Conservation (phyloP, 1,284 basidiomycete genomes). For the Cutaneotrichosporon mucoides region DNA sequence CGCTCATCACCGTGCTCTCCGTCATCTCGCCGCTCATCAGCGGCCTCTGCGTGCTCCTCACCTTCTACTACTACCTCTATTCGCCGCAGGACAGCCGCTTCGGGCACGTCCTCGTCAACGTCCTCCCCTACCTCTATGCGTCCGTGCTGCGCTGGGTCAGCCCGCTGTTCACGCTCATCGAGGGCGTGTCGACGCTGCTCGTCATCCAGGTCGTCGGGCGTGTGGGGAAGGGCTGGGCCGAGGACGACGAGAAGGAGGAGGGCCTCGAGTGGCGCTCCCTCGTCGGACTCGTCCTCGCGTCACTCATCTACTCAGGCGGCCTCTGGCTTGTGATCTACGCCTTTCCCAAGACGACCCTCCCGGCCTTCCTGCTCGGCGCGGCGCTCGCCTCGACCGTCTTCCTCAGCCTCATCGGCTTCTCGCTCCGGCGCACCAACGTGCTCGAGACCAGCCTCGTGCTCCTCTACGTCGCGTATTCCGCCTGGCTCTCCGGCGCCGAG, state of each 20-base stretch:
- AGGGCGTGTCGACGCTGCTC: conserved; percentile 45
- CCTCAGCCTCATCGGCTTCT: conserved; percentile 84
- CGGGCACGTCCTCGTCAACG: conserved; percentile 39
- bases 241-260: conserved; percentile 47
- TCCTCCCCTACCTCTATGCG: conserved; percentile 46
- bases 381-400: conserved; percentile 57
- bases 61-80: conserved; percentile 43
- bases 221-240: conserved; percentile 49
- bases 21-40: conserved; percentile 45
- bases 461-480: conserved; percentile 65
- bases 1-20: conserved; percentile 41
- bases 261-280: conserved; percentile 49
- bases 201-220: conserved; percentile 48
- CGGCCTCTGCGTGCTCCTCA: conserved; percentile 31
- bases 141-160: conserved; percentile 43
- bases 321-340: conserved; percentile 36
- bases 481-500: conserved; percentile 48
- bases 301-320: conserved; percentile 45
- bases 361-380: conserved; percentile 46
- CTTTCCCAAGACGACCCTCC: conserved; percentile 35
- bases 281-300: conserved; percentile 42
- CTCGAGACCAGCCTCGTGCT: conserved; percentile 85
- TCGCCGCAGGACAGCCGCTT: conserved; percentile 18
- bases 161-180: conserved; percentile 49
- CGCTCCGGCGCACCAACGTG: conserved; percentile 80